Conservation (phyloP, 2,329 filamentous ascomycete species). For the Cercospora sojina region DNA sequence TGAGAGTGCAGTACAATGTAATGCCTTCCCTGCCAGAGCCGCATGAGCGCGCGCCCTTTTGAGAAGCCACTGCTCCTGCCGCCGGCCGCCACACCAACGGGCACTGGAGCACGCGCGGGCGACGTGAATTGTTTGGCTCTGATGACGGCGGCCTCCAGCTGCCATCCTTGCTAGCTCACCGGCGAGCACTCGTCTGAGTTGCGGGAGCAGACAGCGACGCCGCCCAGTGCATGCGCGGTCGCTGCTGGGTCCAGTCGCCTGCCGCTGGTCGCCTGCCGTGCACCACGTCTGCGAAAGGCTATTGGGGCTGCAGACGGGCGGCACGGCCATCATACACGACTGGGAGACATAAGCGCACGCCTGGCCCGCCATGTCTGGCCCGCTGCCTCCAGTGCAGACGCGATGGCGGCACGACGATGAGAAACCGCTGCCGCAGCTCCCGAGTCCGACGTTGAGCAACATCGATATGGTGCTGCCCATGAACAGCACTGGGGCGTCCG, state of each 20-base stretch:
- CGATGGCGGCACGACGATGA: slow-evolving; percentile 17
- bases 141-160: neutral
- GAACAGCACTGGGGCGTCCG: slow-evolving; percentile 45
- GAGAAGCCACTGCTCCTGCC: neutral
- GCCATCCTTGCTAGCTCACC: neutral
- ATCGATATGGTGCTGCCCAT: slow-evolving; percentile 86
- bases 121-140: neutral
- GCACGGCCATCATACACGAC: neutral
- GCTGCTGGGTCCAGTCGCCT: neutral
- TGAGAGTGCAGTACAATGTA: neutral
- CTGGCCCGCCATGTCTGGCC: slow-evolving; percentile 8
- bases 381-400: slow-evolving; percentile 21
- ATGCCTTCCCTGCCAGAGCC: neutral
- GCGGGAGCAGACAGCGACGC: neutral
- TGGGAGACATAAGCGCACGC: neutral
- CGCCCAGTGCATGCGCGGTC: neutral
- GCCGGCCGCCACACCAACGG: neutral
- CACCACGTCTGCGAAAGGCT: neutral
- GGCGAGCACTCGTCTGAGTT: neutral
- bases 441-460: slow-evolving; percentile 85
- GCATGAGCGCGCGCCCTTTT: neutral
- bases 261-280: neutral
- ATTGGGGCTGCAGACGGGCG: neutral
- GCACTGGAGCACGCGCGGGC: neutral
- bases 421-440: slow-evolving; percentile 49